Base-by-base conservation (phyloP, 2,329 filamentous ascomycete genomes). In the Pseudohalonectria lignicola region DNA sequence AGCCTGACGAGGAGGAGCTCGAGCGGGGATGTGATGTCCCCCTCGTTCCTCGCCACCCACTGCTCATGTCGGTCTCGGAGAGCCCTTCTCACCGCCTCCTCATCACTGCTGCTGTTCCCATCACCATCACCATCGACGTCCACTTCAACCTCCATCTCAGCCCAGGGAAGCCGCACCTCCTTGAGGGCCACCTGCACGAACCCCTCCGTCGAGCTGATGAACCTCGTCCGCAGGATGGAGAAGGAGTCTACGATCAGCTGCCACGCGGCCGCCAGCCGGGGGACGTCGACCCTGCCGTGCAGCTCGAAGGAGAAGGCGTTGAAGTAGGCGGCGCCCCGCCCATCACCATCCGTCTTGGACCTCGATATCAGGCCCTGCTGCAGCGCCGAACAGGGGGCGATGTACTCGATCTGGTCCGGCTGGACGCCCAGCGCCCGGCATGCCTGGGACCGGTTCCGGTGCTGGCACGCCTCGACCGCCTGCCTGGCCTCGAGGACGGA, bases 361-460 rank as follows among this genome's bases (percentile, higher is more conserved):
- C 78, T 72, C 5, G 82, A 81, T 36, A 94, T 76, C 64, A 95
- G 90, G 1, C 87, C 88, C 53, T 90, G 77, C 51, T 95, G 88
- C 1, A 94, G 62, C 0, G 87, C 74, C 1, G 88, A 93, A 52
- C 88, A 94, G 4, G 87, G 88, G 1, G 76, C 76, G 37, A 94
- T 74, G 41, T 75, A 74, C 50, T 92, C 82, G 9, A 94, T 70
- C 2, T 76, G 63, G 5, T 59, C 51, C 1, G 62, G 49, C 1
- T 62, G 49, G 2, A 80, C 45, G 0, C 58, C 57, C 0, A 94
- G 60, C 4, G 63, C 57, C 6, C 63, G 62, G 15, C 73, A 74
- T 6, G 74, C 67, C 6, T 56, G 47, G 10, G 67, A 57, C 5
- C 68, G 62, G 53, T 86, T 66, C 37, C 69, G 70, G 47, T 86